These are phyloP conservation scores for Aristolochia californica DNA, from an alignment of 164 flowering plant genomes.

Conservation along the genomic window DNA sequence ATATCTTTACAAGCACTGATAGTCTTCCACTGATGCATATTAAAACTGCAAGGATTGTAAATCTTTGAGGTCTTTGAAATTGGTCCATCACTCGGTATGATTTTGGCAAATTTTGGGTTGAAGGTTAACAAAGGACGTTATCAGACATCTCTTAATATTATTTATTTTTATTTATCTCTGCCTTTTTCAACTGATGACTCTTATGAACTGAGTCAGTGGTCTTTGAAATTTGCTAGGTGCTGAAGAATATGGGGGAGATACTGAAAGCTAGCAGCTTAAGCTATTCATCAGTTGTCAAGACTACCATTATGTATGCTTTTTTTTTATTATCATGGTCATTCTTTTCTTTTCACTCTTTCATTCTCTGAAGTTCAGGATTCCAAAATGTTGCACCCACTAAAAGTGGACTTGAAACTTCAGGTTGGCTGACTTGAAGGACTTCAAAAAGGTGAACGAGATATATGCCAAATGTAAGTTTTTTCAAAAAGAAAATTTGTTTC, in stretches of 20 bases:
- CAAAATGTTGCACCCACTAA: background rate
- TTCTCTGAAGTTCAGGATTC: background rate
- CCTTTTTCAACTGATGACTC: background rate
- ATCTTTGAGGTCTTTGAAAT: too few relatives aligned
- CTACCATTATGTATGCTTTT: slow-evolving; percentile 68
- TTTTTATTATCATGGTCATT: background rate
- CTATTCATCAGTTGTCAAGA: slow-evolving; percentile 88
- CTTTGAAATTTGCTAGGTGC: slow-evolving; percentile 34
- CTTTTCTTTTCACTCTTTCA: background rate
- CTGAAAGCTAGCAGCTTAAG: slow-evolving; percentile 80
- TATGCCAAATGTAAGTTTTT: slow-evolving; percentile 85
- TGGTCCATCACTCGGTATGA: background rate
- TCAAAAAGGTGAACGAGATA: slow-evolving; percentile 91
- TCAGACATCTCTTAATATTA: background rate
- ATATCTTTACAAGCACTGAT: too few relatives aligned
- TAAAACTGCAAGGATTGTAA: too few relatives aligned
- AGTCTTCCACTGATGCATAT: too few relatives aligned
- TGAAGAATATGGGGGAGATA: slow-evolving; percentile 94
- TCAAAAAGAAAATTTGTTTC: background rate
- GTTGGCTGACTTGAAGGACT: slow-evolving; percentile 96
- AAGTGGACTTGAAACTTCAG: slow-evolving; percentile 24
- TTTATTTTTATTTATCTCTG: background rate
- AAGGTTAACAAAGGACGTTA: background rate
- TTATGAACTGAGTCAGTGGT: background rate
- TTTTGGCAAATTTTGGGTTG: background rate